phyloP scores from a whole-genome alignment of 768 basidiomycete species.

The Mycena epipterygia region DNA sequence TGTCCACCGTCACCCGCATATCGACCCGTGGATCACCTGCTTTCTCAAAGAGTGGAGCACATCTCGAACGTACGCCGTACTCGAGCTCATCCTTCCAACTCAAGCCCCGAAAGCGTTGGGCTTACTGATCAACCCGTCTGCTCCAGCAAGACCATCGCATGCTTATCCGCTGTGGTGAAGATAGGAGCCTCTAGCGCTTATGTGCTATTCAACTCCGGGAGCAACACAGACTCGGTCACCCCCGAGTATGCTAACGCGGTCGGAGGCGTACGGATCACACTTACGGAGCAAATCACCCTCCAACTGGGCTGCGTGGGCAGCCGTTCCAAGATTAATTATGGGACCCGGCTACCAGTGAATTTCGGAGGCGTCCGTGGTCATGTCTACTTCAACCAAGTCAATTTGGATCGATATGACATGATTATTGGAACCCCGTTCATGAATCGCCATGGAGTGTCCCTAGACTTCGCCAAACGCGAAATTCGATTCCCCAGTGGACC shows the following conservation, averaged over 20 bases:
- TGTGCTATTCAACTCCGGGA: conserved; percentile 42
- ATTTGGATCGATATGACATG: no score
- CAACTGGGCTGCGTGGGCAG: conserved; percentile 35
- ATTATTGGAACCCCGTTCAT: conserved; percentile 1
- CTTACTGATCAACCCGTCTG: conserved; percentile 8
- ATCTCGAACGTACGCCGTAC: background rate
- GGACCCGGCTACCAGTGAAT: no score
- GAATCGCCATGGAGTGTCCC: background rate
- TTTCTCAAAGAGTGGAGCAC: background rate
- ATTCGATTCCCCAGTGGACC: no score
- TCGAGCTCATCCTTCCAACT: background rate
- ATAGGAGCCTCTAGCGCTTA: no score
- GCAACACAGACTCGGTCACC: conserved; percentile 38
- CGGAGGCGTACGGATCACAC: conserved; percentile 30
- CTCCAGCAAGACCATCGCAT: background rate
- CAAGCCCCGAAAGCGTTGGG: no score
- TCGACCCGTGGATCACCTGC: background rate
- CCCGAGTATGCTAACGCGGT: no score
- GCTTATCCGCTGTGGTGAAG: no score
- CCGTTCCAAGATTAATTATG: no score
- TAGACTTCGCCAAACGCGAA: no score
- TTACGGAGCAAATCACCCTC: conserved; percentile 26
- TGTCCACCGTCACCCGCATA: no score
- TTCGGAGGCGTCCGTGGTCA: no score
- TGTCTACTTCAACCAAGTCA: no score